Evolutionary conservation across 768 basidiomycete genomes (phyloP), one percentile per base, ranked within the genome.

Genomic region (Lactarius vividus): DNA sequence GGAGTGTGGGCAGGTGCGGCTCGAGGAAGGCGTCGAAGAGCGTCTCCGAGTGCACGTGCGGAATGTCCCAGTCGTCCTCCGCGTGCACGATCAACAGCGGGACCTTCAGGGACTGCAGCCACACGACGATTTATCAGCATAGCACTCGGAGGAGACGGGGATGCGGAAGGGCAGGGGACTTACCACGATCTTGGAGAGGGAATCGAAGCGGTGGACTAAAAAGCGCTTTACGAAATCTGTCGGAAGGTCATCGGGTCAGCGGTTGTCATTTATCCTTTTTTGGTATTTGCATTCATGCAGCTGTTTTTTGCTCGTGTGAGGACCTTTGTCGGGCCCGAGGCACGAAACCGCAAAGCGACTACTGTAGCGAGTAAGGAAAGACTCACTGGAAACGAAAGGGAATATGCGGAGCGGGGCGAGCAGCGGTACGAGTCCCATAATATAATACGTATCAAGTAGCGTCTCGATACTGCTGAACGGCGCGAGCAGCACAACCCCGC

Each of bases 61-160:
- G 87, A 56, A 94, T 92, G 28, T 91, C 87, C 70, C 77, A 79
- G 75, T 95, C 93, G 73, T 93, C 81, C 66, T 81, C 79, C 8
- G 92, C 85, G 74, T 95, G 93, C 0, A 83, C 85, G 68, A 95
- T 82, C 42, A 94, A 78, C 8, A 91, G 81, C 10, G 88, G 86
- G 0, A 84, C 83, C 69, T 85, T 84, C 70, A 92, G 83, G 64
- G 82, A 79, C 91, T 92, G 72, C 3, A 31, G 15, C 11, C 26
- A 6, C 5, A 16, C 6, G 15, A 68, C 2, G 8, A 28, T 29
- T 31, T 42, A 39, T 37, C 35, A 37, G 35, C 11, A 37, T 16
- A 65, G 33, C 9, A 20, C 16, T 10, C 16, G 13, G 29, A 8
- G 29, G n/a, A 6, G 13, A 9, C 11, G 13, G 28, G 28, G 18